Evolutionary conservation across 2,329 filamentous ascomycete genomes (phyloP), one percentile per base, ranked within the genome.

Genomic region (Cytospora schulzeri): DNA sequence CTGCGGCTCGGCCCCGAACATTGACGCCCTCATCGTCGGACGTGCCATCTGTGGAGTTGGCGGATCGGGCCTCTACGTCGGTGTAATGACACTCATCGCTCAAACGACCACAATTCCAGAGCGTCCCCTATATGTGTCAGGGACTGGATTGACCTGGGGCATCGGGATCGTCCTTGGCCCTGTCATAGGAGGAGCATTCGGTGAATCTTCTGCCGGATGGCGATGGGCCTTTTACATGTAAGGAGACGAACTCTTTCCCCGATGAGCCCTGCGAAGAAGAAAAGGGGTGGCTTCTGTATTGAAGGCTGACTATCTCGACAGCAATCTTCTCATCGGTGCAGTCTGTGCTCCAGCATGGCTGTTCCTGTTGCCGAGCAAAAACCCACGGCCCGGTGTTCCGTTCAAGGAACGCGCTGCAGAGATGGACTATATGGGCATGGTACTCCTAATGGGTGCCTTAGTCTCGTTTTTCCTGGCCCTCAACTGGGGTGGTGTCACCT

Each of bases 1-100:
- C 1, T 82, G 80, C 62, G 81, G 80, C 38, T 79, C 72, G 0
- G 78, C 80, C 0, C 77, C 77, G 0, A 77, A 67, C 31, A 80
- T 81, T 73, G 69, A 78, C 63, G 78, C 78, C 24, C 68, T 85
- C 17, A 85, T 85, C 62, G 70, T 81, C 14, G 81, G 81, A 4
- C 74, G 81, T 7, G 79, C 75, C 19, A 72, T 82, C 35, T 75
- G 76, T 53, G 81, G 81, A 41, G 69, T 78, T n/a, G 80, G 81
- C 1, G 81, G 80, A 0, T 70, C 71, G 2, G 81, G 80, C 8
- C 76, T 81, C 70, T 82, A 81, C 57, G 56, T 74, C 7, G 77
- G 77, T 1, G 64, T 62, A 8, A 52, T 61, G 59, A 61, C 59
- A n/a, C 35, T 61, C 11, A 41, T 61, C 3, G 45, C 59, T 31